Base-by-base conservation (phyloP, 164 flowering plant genomes). In the Aristolochia californica region DNA sequence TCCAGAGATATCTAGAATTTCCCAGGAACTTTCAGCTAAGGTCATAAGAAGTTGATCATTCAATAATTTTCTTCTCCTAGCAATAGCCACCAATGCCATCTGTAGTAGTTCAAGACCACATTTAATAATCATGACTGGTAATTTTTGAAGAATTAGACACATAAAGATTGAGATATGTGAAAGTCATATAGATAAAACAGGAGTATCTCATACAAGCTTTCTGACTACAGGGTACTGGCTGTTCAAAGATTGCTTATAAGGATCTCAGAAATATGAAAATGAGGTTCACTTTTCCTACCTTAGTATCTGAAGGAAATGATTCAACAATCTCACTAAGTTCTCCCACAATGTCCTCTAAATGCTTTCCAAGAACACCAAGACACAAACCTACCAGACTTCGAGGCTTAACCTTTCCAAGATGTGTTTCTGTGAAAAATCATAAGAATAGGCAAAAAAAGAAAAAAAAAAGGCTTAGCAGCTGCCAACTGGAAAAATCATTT, bases 1-100 rank as follows among this genome's bases (percentile, higher is more conserved):
- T 40, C 82, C 81, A 53, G 95, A 84, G 24, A 91, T 55, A 66
- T 91, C 98, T 65, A 91, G 81, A 59, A 78, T 67, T 49, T 87
- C 84, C 93, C 95, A 91, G 15, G 93, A 78, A 67, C 66, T 55
- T 30, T 91, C 98, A 55, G 88, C 88, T 68, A 91, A 69, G 17
- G 93, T 68, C 48, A 79, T 54, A n/a, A 91, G 62, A 44, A 85
- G 65, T 45, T 88, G 78, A 71, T 91, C n/a, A n/a, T n/a, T n/a
- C n/a, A n/a, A n/a, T n/a, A n/a, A n/a, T n/a, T n/a, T n/a, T n/a
- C n/a, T n/a, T n/a, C n/a, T 79, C 68, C 88, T 75, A 11, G 96
- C 95, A 62, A 91, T 78, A 51, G 94, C 87, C 38, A 76, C 72
- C 61, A 91, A 38, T 55, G 88, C 71, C 75, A 83, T 73, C 98